phyloP scores from a whole-genome alignment of 768 basidiomycete species.

The Boletus sp. region DNA sequence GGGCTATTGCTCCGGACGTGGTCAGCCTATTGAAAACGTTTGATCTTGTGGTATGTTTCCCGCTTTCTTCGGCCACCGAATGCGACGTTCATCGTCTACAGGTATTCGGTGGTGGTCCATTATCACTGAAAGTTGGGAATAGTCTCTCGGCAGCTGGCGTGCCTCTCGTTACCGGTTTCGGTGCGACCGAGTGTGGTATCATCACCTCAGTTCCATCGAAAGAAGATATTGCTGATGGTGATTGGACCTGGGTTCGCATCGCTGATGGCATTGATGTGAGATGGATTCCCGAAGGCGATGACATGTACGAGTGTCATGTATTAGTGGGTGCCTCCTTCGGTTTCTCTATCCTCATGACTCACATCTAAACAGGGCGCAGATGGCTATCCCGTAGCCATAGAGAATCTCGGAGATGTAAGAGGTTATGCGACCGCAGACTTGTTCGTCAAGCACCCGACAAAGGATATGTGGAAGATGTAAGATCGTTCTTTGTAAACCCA shows the following conservation, averaged over 20 bases:
- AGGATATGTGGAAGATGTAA: slow-evolving; percentile 21
- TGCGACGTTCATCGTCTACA: neutral
- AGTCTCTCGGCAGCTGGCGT: slow-evolving; percentile 14
- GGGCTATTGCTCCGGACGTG: slow-evolving; percentile 3
- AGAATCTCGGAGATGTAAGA: slow-evolving; percentile 36
- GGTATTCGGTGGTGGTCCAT: slow-evolving; percentile 13
- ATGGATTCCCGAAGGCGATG: slow-evolving; percentile 31
- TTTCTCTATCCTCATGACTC: neutral
- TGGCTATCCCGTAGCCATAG: neutral
- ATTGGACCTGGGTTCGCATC: slow-evolving; percentile 17
- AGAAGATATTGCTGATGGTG: slow-evolving; percentile 8
- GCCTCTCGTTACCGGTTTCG: slow-evolving; percentile 8
- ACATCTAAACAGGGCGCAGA: neutral
- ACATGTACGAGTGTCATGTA: slow-evolving; percentile 34
- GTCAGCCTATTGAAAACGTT: neutral
- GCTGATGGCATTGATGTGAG: slow-evolving; percentile 14
- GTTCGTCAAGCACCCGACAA: slow-evolving; percentile 42
- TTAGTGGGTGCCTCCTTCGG: slow-evolving; percentile 20
- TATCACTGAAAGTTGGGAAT: slow-evolving; percentile 13
- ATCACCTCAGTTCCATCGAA: neutral
- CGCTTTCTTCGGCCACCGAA: too few relatives aligned
- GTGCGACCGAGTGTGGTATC: slow-evolving; percentile 22
- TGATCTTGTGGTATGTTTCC: neutral
- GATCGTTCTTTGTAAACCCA: neutral
- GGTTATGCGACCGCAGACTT: slow-evolving; percentile 41